Evolutionary conservation across 2,329 filamentous ascomycete genomes (phyloP), one percentile per base, ranked within the genome.

Genomic region (Hypoxylon sp.): DNA sequence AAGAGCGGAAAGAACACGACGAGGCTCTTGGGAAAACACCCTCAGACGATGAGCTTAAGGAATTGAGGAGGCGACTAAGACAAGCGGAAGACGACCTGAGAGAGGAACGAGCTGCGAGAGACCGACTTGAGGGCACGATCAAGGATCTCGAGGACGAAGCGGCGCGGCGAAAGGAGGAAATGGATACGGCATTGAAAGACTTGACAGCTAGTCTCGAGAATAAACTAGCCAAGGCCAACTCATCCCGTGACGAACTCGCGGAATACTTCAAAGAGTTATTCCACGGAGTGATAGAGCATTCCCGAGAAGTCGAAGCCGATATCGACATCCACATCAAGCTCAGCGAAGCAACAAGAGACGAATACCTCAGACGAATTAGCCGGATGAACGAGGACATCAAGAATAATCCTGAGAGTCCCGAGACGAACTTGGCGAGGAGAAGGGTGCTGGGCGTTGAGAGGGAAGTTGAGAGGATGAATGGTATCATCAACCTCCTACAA

Each of bases 391-490:
- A 45, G 3, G 41, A 63, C 1, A 51, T 63, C 19, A 27, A 48
- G 5, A 53, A 41, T n/a, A 43, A 55, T 50, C 55, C 65, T 9
- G 7, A 11, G 5, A 12, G 11, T 3, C 12, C 47, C 21, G 57
- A 65, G 29, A 12, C 37, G n/a, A 27, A 3, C 3, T 1, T 30
- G 2, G 12, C 39, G 5, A 27, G 7, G 39, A 37, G 48, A 8
- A 39, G 62, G 19, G 21, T 30, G 2, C 27, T 1, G 2, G 54
- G 57, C 23, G 11, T 67, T 11, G 11, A 61, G 30, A 51, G 30
- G n/a, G 65, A 68, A 55, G 55, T 70, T 45, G 52, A 65, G 12
- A 37, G 58, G 21, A 57, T 67, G 47, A 37, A 6, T n/a, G 50
- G 30, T n/a, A 29, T 56, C 43, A 56, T 67, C 48, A 2, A 27